phyloP scores from a whole-genome alignment of 192 early-diverging fungal genomes.

The Funneliformis mosseae region DNA sequence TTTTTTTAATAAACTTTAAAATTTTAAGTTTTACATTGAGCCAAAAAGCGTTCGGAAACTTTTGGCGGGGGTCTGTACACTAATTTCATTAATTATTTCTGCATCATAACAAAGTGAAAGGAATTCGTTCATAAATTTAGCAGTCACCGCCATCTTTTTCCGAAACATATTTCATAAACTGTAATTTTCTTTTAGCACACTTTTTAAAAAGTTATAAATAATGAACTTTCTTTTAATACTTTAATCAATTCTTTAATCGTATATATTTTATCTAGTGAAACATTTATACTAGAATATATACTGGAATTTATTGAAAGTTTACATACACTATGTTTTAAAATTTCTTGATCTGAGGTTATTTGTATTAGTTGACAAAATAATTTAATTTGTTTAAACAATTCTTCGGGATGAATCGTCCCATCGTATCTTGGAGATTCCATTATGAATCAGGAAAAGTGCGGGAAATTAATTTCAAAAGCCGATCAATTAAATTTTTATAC shows the following conservation, averaged over 20 bases:
- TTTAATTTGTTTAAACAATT: neutral
- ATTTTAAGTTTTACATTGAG: no score
- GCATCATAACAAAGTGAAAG: neutral
- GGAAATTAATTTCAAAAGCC: no score
- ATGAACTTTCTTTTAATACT: neutral
- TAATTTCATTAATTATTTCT: neutral
- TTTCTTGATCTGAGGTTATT: neutral
- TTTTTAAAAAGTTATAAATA: neutral
- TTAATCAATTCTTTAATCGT: neutral
- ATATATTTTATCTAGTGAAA: neutral
- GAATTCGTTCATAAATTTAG: neutral
- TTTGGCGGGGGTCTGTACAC: no score
- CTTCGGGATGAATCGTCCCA: neutral
- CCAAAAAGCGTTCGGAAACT: no score
- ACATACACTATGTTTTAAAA: neutral
- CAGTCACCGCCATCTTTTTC: neutral
- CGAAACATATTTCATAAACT: neutral
- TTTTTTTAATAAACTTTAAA: no score
- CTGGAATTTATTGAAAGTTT: neutral
- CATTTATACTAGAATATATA: neutral
- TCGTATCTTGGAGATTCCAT: neutral
- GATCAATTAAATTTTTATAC: no score
- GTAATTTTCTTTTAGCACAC: neutral
- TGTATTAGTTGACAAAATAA: neutral
- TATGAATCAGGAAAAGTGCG: slow-evolving; percentile 35